Base-by-base conservation (phyloP, 345 rosid species). In the Anacardium occidentale region DNA sequence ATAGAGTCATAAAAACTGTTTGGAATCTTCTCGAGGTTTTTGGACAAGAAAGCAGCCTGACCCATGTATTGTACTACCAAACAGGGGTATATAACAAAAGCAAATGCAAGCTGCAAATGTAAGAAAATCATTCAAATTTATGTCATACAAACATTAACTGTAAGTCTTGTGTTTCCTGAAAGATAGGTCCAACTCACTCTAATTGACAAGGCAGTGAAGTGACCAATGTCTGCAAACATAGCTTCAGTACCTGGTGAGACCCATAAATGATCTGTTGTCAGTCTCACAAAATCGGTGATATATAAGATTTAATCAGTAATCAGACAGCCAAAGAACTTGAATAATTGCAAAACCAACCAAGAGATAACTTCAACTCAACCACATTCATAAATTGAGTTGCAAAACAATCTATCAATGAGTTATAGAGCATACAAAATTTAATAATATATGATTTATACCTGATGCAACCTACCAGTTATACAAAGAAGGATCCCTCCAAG, bases 11-110 rank as follows among this genome's bases (percentile, higher is more conserved):
- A 94, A 77, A 94, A 94, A 77, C 89, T 87, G 79, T 86, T 47
- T 37, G 79, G 37, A 52, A 90, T 68, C 32, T 81, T 81, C 2
- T 24, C 21, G 25, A 79, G 83, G 80, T 91, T 73, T 83, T 83
- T 90, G 40, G 98, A 94, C 74, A 94, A 85, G 85, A 81, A 94
- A 44, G 98, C 97, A 82, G 97, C 96, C 79, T 94, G 98, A 52
- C 96, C 98, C 98, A 94, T 91, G 84, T 94, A 94, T 79, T 94
- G 98, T 69, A 91, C 86, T 75, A 91, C 96, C 89, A 94, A 83
- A 82, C 97, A 91, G 15, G 97, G 98, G 81, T 94, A 94, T 75
- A 94, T 78, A 29, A 87, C 81, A 75, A 83, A 75, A 20, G 84
- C 82, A 75, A 94, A 94, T 15, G 96, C 93, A 71, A 94, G 85